Evolutionary conservation across 805 yeast genomes (phyloP), one percentile per base, ranked within the genome.

Genomic region (Yamadazyma laniorum): DNA sequence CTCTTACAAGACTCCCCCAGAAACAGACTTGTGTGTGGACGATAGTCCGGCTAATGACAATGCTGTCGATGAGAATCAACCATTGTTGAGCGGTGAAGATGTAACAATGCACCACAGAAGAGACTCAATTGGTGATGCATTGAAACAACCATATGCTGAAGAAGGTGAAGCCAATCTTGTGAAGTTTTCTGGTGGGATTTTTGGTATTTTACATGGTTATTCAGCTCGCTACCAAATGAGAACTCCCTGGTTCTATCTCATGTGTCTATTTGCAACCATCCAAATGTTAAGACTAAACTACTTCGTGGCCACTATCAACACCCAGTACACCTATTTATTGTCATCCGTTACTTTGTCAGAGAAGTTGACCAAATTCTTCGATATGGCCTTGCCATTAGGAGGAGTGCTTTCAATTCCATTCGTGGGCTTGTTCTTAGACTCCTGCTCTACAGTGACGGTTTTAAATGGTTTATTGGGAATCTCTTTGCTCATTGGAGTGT

Each of bases 271-370:
- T 51, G 63, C 77, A n/a, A 73, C 76, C 15, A 67, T 76, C 42
- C 79, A 72, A 56, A 76, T 76, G 82, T 62, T 76, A 42, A 59
- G 81, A 49, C 58, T 76, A 39, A 76, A 76, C 56, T 76, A 76
- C 56, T 76, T 76, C 53, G 81, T 76, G 34, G 80, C 81, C 17
- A 76, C 82, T 13, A 64, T 76, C 40, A 68, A 72, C 36, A 65
- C 80, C n/a, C 82, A 76, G 51, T 76, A 76, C 49, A 54, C 70
- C 9, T 76, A 58, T 47, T 51, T 76, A 37, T 59, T 76, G 29
- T 59, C 59, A 14, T 72, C 77, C 0, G 43, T 58, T 12, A 42
- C 45, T 7, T 41, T 36, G 23, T 75, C 79, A 3, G 64, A 62
- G 28, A 39, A 50, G 16, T 63, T 76, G 44, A 75, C 74, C 51